These are phyloP conservation scores for Echeveria elegans DNA, from an alignment of 164 flowering plant genomes.

Conservation along the genomic window DNA sequence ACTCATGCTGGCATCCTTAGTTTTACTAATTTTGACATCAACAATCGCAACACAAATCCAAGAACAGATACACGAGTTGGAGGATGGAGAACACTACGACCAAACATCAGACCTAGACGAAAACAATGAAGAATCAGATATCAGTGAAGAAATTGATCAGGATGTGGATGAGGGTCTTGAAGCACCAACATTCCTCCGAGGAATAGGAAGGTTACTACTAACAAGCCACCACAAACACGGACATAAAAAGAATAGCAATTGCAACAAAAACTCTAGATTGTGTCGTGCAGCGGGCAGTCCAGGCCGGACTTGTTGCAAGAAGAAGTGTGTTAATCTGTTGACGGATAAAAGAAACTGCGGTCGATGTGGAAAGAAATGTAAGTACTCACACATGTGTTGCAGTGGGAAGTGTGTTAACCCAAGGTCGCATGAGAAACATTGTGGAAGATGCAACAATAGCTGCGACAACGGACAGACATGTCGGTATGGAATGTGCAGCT, in stretches of 20 bases:
- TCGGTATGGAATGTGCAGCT: constrained; percentile 18
- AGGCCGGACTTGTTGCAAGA: constrained; percentile 14
- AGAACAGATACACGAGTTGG: not conserved
- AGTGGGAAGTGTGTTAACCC: constrained; percentile 15
- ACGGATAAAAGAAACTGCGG: constrained; percentile 15
- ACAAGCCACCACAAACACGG: not conserved
- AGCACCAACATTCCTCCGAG: constrained; percentile 2
- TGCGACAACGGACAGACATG: constrained; percentile 12
- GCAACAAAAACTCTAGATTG: constrained; percentile 12
- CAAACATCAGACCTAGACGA: not conserved
- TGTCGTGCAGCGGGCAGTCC: constrained; percentile 14
- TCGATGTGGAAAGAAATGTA: constrained; percentile 14
- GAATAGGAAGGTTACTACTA: not conserved
- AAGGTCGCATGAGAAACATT: constrained; percentile 12
- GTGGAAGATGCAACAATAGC: constrained; percentile 17
- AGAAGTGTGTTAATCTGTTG: constrained; percentile 13
- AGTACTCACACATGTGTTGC: constrained; percentile 12
- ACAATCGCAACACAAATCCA: constrained; percentile 5
- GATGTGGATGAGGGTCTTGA: not conserved
- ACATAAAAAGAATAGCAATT: not conserved
- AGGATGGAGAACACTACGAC: not conserved
- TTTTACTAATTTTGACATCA: not conserved
- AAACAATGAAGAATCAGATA: not conserved
- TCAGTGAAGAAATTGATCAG: not conserved
- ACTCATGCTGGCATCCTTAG: not conserved